Percentiles rank a stretch among this genome's conserved stretches.
Evolutionary conservation across 2,329 filamentous ascomycete species (phyloP).

Genomic region (Neofusicoccum sp.): DNA sequence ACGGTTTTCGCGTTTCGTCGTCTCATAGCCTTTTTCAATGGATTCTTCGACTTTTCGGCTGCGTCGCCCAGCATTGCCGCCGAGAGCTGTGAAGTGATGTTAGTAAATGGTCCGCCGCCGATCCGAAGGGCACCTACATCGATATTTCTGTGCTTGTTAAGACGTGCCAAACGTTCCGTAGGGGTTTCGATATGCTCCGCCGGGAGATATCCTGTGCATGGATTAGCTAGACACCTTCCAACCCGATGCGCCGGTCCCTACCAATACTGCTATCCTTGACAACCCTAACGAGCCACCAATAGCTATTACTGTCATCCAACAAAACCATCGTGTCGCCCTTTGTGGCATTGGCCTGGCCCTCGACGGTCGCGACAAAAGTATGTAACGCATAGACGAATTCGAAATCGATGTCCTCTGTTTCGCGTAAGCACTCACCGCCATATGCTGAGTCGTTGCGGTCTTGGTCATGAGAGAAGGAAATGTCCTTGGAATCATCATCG

Average conservation of each 20-base stretch:
- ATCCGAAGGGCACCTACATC: constrained; percentile 62
- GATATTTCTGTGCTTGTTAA: constrained; percentile 98
- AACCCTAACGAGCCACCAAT: constrained; percentile 98
- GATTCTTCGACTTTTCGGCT: constrained; percentile 76
- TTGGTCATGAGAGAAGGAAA: constrained; percentile 56
- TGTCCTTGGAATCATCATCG: constrained; percentile 62
- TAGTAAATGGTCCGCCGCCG: not conserved
- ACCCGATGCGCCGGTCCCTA: constrained; percentile 36
- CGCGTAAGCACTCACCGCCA: constrained; percentile 82
- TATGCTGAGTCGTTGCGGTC: constrained; percentile 70
- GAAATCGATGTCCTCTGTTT: constrained; percentile 98
- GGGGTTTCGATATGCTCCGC: constrained; percentile 98
- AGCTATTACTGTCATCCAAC: constrained; percentile 97
- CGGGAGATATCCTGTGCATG: constrained; percentile 75
- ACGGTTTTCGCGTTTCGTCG: constrained; percentile 82
- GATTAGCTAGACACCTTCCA: not conserved
- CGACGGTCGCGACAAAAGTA: constrained; percentile 95
- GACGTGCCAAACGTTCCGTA: constrained; percentile 83
- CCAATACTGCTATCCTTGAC: constrained; percentile 97
- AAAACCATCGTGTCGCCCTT: constrained; percentile 99
- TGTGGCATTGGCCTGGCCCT: constrained; percentile 95
- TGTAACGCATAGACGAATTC: constrained; percentile 98
- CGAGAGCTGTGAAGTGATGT: constrained; percentile 53
- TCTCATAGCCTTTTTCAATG: constrained; percentile 79
- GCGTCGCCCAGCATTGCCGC: constrained; percentile 71